A percentile compares a stretch with the other conserved stretches of the same genome.
These are phyloP conservation scores for Leccinum pachyderme DNA, from an alignment of 1,284 basidiomycete genomes.

Conservation along the genomic window DNA sequence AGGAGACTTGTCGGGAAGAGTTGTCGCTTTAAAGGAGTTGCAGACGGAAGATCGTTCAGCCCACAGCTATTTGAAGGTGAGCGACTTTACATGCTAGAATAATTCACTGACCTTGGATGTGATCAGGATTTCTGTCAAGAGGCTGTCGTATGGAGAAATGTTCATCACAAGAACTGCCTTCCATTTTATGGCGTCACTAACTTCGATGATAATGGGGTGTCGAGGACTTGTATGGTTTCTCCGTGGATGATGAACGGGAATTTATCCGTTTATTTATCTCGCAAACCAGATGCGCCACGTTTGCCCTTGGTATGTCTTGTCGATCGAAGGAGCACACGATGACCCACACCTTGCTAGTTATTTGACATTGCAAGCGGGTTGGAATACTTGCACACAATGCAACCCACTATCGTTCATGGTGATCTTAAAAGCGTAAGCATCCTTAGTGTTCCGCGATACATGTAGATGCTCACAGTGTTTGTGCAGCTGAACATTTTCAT, in stretches of 20 bases:
- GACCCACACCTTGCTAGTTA: slow-evolving; percentile 28
- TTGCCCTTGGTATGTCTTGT: slow-evolving; percentile 33
- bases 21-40: slow-evolving; percentile 29
- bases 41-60: slow-evolving; percentile 10
- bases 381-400: slow-evolving; percentile 40
- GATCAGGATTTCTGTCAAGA: slow-evolving; percentile 29
- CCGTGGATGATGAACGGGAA: slow-evolving; percentile 39
- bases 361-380: slow-evolving; percentile 41
- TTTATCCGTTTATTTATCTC: slow-evolving; percentile 36
- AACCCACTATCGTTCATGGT: slow-evolving; percentile 43
- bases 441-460: neutral
- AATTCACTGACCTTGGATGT: slow-evolving; percentile 4
- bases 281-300: slow-evolving; percentile 31
- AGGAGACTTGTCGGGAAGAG: slow-evolving; percentile 22
- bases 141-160: slow-evolving; percentile 31
- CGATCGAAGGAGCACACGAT: neutral
- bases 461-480: slow-evolving; percentile 1
- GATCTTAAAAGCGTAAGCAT: slow-evolving; percentile 42
- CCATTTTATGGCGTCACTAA: slow-evolving; percentile 30
- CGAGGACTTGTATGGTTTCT: slow-evolving; percentile 26
- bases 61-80: slow-evolving; percentile 22
- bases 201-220: slow-evolving; percentile 4
- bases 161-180: slow-evolving; percentile 26
- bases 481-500: slow-evolving; percentile 27
- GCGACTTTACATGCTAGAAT: neutral